Base-by-base conservation (phyloP, 306 rosid species). In the Rosa lucieae region DNA sequence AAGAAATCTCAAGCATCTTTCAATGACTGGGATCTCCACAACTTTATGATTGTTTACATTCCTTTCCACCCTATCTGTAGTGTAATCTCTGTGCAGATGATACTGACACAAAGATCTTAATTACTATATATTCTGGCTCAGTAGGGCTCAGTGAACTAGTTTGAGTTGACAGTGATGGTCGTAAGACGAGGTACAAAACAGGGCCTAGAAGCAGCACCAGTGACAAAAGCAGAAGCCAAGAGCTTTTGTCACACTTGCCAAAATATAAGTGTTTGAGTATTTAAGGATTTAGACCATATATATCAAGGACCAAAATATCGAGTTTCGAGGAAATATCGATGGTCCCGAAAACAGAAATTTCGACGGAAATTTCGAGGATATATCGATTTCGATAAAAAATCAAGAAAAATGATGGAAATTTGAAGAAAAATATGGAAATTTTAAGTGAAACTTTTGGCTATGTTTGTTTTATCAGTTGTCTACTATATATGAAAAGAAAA, bases 141-240 rank as follows among this genome's bases (percentile, higher is more conserved):
- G 78, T 49, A 12, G 87, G 75, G 77, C 67, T 66, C 67, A 76
- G 81, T 8, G 92, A 80, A 14, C 61, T 37, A 52, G 88, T 81
- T 23, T 47, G 68, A 2, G 88, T 61, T 69, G 90, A 76, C 20
- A 82, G 73, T 3, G 94, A 81, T 0, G 98, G 96, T 74, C 98
- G 85, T 12, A 92, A 78, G 81, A 90, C 66, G 61, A 89, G 83
- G 80, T 95, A 92, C 76, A 95, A 70, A 79, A 92, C 79, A 48
- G 99, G 99, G 62, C 98, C 99, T 42, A 95, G 13, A 56, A 86
- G 78, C 2, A 98, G 99, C 76, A 95, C 84, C 82, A 88, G 29
- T 26, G 96, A 89, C 48, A 95, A 9, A 8, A 90, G 92, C 76
- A 95, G 89, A 82, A 95, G 92, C 99, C 99, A 95, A 72, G 80